Conservation (phyloP, 2,329 filamentous ascomycete species). For the Aspergillus proliferans region DNA sequence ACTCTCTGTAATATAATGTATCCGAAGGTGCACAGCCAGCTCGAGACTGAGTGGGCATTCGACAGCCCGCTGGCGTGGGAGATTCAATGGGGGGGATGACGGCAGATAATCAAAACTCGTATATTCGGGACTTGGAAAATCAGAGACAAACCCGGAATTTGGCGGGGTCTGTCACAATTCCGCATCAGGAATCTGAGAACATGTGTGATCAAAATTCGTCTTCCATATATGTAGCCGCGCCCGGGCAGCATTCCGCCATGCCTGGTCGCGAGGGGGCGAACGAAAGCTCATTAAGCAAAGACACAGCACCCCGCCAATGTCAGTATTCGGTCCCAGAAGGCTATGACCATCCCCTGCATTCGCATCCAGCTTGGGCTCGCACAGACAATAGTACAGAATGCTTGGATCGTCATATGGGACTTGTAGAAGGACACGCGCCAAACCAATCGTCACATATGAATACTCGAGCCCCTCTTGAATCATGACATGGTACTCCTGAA, state of each 20-base stretch:
- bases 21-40: neutral
- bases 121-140: neutral
- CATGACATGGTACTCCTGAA: too few relatives aligned
- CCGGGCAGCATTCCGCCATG: conserved; percentile 16
- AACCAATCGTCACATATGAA: too few relatives aligned
- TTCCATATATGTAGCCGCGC: conserved; percentile 14
- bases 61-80: neutral
- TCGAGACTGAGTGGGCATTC: neutral
- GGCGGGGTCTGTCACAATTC: conserved; percentile 12
- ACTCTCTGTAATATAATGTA: neutral
- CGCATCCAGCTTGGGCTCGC: too few relatives aligned
- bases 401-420: too few relatives aligned
- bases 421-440: too few relatives aligned
- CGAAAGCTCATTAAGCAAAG: conserved; percentile 18
- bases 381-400: too few relatives aligned
- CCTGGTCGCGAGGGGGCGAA: conserved; percentile 13
- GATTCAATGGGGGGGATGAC: neutral
- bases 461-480: too few relatives aligned
- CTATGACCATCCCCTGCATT: too few relatives aligned
- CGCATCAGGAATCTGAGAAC: conserved; percentile 13
- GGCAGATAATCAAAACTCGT: neutral
- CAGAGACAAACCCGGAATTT: conserved; percentile 5
- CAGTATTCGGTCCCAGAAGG: neutral
- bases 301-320: conserved; percentile 15
- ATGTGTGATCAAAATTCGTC: conserved; percentile 13